Evolutionary conservation across 108 stramenopile species (phyloP), one percentile per base, ranked within the genome.

Genomic region (Asterionellopsis glacialis): DNA sequence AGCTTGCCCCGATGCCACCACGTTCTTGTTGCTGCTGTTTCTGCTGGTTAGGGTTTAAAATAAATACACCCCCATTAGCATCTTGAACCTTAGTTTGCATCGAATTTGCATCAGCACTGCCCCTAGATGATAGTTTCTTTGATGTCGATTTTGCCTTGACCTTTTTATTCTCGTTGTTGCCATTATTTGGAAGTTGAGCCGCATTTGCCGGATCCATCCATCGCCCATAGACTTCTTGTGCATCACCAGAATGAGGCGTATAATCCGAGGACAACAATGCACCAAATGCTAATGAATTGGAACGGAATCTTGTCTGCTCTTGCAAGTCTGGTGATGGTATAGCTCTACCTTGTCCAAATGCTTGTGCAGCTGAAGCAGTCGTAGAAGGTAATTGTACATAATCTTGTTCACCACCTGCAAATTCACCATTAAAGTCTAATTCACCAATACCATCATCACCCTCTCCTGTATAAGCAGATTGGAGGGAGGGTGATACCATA

Each of bases 231-330:
- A 72, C 55, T 3, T 51, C 57, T 19, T 68, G 61, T 14, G 68
- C 54, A 11, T 50, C 61, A 28, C 61, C 64, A 40, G 59, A 51
- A 45, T 61, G 33, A 38, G 68, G 64, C 10, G 16, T 9, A 16
- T 61, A 69, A 51, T 78, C 69, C 7, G 33, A 2, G 5, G 33
- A 33, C 25, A 74, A 43, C 41, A 78, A 47, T 18, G 59, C 52
- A 12, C 77, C 77, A 43, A 78, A 49, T n/a, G 77, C 77, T n/a
- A 91, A 66, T 10, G 85, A 87, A 55, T 91, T 91, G n/a, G 88
- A 83, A 43, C 88, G 65, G 41, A 72, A 74, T 58, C 87, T 68
- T 56, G 68, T 71, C 11, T 77, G 15, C 13, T 69, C 68, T n/a
- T 72, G 51, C 66, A 64, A 63, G 53, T 75, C 71, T 38, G 62